phyloP scores from a whole-genome alignment of 352 stramenopile genomes.

The Pythium rishiriense region DNA sequence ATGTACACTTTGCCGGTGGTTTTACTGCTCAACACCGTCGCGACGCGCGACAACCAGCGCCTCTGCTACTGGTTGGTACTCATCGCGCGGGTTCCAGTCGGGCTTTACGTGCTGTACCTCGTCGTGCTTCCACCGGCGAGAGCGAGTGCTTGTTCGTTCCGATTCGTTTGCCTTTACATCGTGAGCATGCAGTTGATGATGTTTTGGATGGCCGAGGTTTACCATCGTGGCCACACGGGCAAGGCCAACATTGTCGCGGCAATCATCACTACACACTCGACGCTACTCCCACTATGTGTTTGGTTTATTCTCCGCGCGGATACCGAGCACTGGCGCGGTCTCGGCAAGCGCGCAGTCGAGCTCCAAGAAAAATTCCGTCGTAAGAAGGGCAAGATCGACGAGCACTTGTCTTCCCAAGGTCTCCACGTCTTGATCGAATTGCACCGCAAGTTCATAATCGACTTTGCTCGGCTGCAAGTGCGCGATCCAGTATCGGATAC shows the following conservation, averaged over 20 bases:
- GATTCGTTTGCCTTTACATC: background rate
- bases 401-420: constrained; percentile 40
- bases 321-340: constrained; percentile 33
- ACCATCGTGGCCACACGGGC: background rate
- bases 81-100: background rate
- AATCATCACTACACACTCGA: background rate
- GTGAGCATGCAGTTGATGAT: background rate
- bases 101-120: constrained; percentile 13
- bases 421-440: constrained; percentile 46
- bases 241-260: background rate
- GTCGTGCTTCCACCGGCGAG: constrained; percentile 12
- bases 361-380: constrained; percentile 31
- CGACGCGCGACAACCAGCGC: background rate
- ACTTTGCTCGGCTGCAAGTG: constrained; percentile 65
- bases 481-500: constrained; percentile 29
- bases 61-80: constrained; percentile 15
- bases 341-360: constrained; percentile 24
- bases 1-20: constrained; percentile 35
- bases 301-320: constrained; percentile 35
- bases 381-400: constrained; percentile 31
- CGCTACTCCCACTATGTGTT: constrained; percentile 27
- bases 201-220: background rate
- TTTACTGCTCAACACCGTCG: constrained; percentile 22
- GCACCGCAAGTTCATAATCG: constrained; percentile 52
- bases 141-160: constrained; percentile 1